Percentiles rank a stretch among this genome's conserved stretches.
Conservation (phyloP, 1,139 yeast species). For the Entelexis paramagnoliae region DNA sequence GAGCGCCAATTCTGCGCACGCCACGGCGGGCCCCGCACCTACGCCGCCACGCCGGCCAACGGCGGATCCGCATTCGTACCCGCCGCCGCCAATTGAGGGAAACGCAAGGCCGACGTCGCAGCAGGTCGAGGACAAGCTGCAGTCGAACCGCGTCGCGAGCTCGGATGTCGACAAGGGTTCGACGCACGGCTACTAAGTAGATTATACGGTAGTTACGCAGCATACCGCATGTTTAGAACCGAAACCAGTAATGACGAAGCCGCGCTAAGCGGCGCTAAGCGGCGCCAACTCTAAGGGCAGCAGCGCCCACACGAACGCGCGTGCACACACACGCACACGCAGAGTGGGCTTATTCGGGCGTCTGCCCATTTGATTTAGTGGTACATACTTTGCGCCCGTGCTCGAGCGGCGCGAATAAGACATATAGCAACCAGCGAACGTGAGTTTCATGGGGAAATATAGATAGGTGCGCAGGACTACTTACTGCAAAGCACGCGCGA, state of each 20-base stretch:
- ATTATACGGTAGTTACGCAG: too few species aligned
- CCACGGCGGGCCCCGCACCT: too few species aligned
- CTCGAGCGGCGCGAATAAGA: not conserved
- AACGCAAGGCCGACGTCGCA: not conserved
- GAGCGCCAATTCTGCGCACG: too few species aligned
- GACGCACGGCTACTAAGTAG: too few species aligned
- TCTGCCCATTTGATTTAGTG: not conserved
- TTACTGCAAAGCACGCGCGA: constrained; percentile 53
- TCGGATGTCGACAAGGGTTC: too few species aligned
- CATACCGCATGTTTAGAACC: too few species aligned
- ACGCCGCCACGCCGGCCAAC: not conserved
- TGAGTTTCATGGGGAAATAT: not conserved
- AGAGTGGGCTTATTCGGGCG: not conserved
- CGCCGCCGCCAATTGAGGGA: not conserved
- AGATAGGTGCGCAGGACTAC: constrained; percentile 2
- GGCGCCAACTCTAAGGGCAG: too few species aligned
- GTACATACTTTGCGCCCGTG: not conserved
- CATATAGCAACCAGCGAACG: not conserved
- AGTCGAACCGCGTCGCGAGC: not conserved
- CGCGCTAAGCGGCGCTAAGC: not conserved
- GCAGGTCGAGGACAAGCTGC: not conserved
- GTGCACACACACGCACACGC: too few species aligned
- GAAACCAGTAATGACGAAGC: too few species aligned
- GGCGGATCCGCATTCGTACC: not conserved
- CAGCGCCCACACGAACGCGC: too few species aligned